Evolutionary conservation across 371 early-diverging fungal species (phyloP), one percentile per base, ranked within the genome.

Genomic region (Zancudomyces culisetae): DNA sequence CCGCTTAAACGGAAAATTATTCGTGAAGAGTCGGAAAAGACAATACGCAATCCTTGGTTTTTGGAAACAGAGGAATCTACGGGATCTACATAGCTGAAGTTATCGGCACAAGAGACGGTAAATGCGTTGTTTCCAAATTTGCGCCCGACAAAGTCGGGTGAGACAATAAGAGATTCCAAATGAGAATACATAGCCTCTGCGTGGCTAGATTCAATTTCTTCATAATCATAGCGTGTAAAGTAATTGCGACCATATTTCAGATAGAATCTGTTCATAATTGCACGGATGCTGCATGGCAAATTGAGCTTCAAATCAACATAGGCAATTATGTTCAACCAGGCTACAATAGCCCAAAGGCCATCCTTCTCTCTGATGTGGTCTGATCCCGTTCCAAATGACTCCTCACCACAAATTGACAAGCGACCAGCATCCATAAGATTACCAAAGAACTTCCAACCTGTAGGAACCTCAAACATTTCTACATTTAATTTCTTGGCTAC

Each of bases 301-400:
- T 50, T 72, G 52, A 73, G 63, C 0, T 68, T 55, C 30, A 65
- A 66, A 59, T 73, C 67, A 43, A 67, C 81, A 42, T 76, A 60
- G 22, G 94, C 94, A 49, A 94, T 63, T 54, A 96, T 91, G 62
- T 86, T 85, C 42, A 95, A 74, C 95, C 95, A 93, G 8, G 93
- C 92, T 73, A 95, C 65, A 40, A 95, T 69, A 42, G 97, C 97
- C 97, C 97, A 97, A 43, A 97, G 62, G 43, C 97, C 97, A 70
- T 97, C 97, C 76, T 97, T 97, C 63, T 97, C 97, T 45, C 97
- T 86, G 51, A 97, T 89, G 57, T 95, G 96, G 63, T 95, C 91
- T 0, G 90, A 88, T 41, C 97, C 97, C 8, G 95, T 95, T 55
- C 97, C 97, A 64, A 97, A 97, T 2, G 83, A 83, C 69, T 97